These are phyloP conservation scores for Polytrichum formosum DNA, from an alignment of 225 moss, liverwort and hornwort genomes.

Conservation along the genomic window DNA sequence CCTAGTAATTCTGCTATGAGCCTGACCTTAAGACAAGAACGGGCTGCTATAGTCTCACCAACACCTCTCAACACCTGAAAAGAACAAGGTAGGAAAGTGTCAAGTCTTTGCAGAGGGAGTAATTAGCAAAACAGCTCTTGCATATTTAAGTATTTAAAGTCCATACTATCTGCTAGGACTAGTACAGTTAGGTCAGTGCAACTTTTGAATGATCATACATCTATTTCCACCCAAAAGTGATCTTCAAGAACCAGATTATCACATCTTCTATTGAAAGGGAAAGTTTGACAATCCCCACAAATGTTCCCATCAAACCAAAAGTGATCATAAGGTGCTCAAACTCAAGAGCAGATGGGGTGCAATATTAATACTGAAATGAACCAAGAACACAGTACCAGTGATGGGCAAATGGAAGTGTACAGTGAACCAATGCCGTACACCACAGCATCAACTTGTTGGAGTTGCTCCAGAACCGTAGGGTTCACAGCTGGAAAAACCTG, in stretches of 20 bases:
- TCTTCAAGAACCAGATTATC: not conserved
- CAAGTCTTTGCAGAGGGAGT: constrained; percentile 1
- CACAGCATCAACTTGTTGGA: constrained; percentile 77
- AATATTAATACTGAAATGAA: not conserved
- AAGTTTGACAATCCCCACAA: no score
- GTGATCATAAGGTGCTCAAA: no score
- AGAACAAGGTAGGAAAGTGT: constrained; percentile 19
- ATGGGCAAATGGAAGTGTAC: constrained; percentile 96
- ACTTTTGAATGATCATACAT: no score
- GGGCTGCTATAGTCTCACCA: constrained; percentile 83
- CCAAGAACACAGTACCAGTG: constrained; percentile 57
- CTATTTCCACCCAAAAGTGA: no score
- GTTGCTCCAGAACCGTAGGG: constrained; percentile 88
- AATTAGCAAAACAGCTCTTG: no score
- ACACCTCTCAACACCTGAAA: constrained; percentile 82
- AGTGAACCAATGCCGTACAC: constrained; percentile 99
- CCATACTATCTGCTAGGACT: no score
- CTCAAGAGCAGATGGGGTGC: no score
- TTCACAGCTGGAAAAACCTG: constrained; percentile 94
- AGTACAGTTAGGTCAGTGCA: no score
- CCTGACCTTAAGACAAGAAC: constrained; percentile 84
- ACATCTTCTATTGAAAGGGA: no score
- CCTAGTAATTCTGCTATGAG: constrained; percentile 6
- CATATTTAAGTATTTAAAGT: no score
- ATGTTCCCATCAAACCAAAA: no score